A percentile compares a stretch with the other conserved stretches of the same genome.
Conservation (phyloP, 345 rosid species). For the Excoecaria agallocha region DNA sequence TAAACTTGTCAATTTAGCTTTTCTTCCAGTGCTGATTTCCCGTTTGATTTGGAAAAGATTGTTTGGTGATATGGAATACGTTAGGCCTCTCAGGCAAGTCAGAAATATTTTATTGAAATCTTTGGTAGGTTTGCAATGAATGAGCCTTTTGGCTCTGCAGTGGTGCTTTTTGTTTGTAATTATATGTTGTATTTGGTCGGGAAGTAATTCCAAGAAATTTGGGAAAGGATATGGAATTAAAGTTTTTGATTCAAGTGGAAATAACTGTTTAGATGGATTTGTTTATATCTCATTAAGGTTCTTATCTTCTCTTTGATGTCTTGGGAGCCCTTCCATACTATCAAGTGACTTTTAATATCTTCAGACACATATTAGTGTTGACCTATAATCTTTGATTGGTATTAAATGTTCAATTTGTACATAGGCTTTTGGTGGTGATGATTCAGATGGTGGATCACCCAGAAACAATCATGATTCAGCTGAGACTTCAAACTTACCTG, state of each 20-base stretch:
- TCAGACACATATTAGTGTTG: slow-evolving; percentile 4
- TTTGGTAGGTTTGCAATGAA: not conserved
- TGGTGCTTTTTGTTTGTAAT: not conserved
- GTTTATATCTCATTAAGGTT: not conserved
- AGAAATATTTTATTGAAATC: not conserved
- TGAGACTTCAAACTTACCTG: slow-evolving; percentile 43
- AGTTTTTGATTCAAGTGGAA: not conserved
- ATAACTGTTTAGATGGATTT: not conserved
- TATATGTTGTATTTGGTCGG: not conserved
- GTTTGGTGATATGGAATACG: not conserved
- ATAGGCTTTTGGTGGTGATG: slow-evolving; percentile 85
- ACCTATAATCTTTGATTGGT: slow-evolving; percentile 9
- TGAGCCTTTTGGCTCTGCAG: not conserved
- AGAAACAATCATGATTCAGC: slow-evolving; percentile 41
- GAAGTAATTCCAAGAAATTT: not conserved
- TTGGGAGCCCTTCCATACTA: not conserved
- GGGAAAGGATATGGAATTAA: not conserved
- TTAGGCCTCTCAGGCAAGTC: too few relatives aligned
- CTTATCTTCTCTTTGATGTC: not conserved
- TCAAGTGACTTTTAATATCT: not conserved
- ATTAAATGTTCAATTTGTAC: slow-evolving; percentile 16
- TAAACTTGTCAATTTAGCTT: not conserved
- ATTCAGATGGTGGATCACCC: slow-evolving; percentile 73
- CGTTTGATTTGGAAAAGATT: not conserved
- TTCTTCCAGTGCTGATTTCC: not conserved